phyloP scores from a whole-genome alignment of 768 basidiomycete species.

The Cyclocybe aegerita region DNA sequence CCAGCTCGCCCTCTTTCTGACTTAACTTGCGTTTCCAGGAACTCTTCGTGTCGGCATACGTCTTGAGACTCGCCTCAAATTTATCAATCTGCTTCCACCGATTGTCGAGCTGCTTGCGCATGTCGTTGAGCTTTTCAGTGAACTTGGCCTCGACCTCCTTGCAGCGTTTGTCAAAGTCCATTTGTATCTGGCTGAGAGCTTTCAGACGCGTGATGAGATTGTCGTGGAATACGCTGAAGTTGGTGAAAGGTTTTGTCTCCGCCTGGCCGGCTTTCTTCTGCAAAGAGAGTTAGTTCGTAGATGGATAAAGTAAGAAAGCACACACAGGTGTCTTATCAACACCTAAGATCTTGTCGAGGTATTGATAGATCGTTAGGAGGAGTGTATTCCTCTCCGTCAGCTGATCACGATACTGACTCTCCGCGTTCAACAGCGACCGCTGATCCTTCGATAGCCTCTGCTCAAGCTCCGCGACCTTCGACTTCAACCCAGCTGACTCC shows the following conservation, averaged over 20 bases:
- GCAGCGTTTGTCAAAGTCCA: constrained; percentile 81
- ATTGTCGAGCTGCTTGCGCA: constrained; percentile 84
- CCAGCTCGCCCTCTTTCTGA: constrained; percentile 88
- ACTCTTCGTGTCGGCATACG: constrained; percentile 75
- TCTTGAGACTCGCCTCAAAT: constrained; percentile 85
- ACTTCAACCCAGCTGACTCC: constrained; percentile 60
- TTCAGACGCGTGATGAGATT: constrained; percentile 88
- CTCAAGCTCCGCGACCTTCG: constrained; percentile 75
- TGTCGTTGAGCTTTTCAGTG: constrained; percentile 68
- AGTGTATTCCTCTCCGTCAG: constrained; percentile 91
- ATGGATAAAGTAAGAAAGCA: constrained; percentile 7
- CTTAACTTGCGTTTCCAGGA: constrained; percentile 82
- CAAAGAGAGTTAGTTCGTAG: neutral
- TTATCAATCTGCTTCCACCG: constrained; percentile 93
- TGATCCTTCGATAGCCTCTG: constrained; percentile 80
- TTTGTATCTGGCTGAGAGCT: constrained; percentile 78
- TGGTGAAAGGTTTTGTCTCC: constrained; percentile 91
- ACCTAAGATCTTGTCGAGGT: constrained; percentile 91
- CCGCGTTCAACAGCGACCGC: constrained; percentile 63
- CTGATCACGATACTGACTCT: constrained; percentile 87
- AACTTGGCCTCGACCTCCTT: constrained; percentile 79
- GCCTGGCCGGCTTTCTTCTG: constrained; percentile 76
- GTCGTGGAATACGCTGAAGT: constrained; percentile 93
- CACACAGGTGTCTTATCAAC: constrained; percentile 83
- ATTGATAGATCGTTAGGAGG: constrained; percentile 90